Conservation (phyloP, 2,329 filamentous ascomycete species). For the Coniella vitis region DNA sequence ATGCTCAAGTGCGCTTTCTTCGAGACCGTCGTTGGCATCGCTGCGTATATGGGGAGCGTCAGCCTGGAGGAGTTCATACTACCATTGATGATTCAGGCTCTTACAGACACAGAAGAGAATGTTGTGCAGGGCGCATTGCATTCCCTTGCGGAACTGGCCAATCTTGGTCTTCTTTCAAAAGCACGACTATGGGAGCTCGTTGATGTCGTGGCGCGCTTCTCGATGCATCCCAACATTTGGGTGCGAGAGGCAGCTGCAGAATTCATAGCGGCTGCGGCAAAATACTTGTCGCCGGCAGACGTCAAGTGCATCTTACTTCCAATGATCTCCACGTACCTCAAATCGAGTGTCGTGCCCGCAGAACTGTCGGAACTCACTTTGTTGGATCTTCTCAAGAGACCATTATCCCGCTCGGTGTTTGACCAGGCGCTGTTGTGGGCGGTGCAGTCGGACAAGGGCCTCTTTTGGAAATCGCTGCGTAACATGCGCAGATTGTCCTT, state of each 20-base stretch:
- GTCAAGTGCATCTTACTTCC: slow-evolving; percentile 77
- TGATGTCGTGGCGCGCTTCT: slow-evolving; percentile 74
- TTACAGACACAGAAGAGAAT: slow-evolving; percentile 88
- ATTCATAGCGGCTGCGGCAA: slow-evolving; percentile 72
- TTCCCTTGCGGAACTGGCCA: slow-evolving; percentile 81
- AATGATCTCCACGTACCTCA: slow-evolving; percentile 74
- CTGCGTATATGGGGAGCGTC: slow-evolving; percentile 79
- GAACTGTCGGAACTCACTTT: slow-evolving; percentile 63
- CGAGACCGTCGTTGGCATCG: slow-evolving; percentile 88
- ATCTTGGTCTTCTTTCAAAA: slow-evolving; percentile 79
- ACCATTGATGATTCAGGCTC: slow-evolving; percentile 88
- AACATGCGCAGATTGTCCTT: slow-evolving; percentile 60
- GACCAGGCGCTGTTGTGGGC: slow-evolving; percentile 87
- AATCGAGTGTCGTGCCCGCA: slow-evolving; percentile 56
- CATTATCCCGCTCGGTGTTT: slow-evolving; percentile 71
- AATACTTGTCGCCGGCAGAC: slow-evolving; percentile 72
- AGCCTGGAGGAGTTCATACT: slow-evolving; percentile 93
- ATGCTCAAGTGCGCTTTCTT: slow-evolving; percentile 95
- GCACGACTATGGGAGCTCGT: slow-evolving; percentile 82
- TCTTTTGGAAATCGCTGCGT: slow-evolving; percentile 79
- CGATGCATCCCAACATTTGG: slow-evolving; percentile 92
- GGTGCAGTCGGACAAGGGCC: slow-evolving; percentile 66
- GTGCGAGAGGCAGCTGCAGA: slow-evolving; percentile 83
- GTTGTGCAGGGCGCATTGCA: slow-evolving; percentile 87
- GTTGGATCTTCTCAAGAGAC: slow-evolving; percentile 76